Evolutionary conservation across 2,329 filamentous ascomycete genomes (phyloP).

Genomic region (Aspergillus quadricinctus): DNA sequence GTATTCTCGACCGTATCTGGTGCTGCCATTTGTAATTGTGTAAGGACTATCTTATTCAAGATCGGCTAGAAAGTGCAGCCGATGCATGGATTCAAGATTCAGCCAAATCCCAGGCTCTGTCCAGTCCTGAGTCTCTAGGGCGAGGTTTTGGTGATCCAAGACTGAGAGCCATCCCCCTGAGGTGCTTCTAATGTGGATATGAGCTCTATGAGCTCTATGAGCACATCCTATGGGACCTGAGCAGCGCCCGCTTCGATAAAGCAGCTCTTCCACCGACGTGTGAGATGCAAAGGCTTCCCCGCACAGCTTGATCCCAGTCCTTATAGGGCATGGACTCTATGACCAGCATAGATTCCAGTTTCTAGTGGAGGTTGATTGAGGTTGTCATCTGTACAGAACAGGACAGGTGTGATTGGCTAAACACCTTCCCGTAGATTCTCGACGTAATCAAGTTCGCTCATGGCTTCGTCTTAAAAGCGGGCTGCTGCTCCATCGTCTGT

Average conservation of each 20-base stretch:
- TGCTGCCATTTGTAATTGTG: neutral
- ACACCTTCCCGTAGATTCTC: neutral
- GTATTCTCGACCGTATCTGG: neutral
- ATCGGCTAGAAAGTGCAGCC: neutral
- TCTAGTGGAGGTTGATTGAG: neutral
- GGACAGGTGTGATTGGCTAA: neutral
- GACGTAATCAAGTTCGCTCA: conserved; percentile 12
- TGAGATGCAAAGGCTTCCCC: neutral
- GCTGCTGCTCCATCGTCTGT: conserved; percentile 82
- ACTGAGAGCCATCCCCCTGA: neutral
- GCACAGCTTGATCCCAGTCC: neutral
- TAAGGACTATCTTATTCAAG: neutral
- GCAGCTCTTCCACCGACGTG: neutral
- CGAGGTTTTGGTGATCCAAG: neutral
- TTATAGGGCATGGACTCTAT: neutral
- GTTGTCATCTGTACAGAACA: neutral
- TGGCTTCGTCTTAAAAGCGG: conserved; percentile 57
- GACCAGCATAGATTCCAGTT: neutral
- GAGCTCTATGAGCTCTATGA: neutral
- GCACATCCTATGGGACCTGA: neutral
- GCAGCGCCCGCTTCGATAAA: neutral
- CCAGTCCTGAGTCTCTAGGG: neutral
- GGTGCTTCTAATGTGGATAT: neutral
- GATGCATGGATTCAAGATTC: neutral
- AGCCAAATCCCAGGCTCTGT: neutral